Base-by-base conservation (phyloP, 2,329 filamentous ascomycete species). In the Arthroderma uncinatum region DNA sequence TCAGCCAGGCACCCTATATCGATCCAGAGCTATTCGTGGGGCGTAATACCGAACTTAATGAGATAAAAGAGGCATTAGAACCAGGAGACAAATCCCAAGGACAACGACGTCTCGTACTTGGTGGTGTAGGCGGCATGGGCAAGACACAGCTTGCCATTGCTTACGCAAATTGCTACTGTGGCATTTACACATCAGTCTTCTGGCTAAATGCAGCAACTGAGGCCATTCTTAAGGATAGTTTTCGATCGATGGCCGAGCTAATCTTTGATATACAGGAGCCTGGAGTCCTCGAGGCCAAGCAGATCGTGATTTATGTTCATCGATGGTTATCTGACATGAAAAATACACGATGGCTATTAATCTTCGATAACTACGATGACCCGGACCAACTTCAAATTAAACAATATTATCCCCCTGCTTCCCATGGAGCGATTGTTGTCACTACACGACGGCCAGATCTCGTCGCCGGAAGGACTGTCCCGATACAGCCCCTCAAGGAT, bases 341-440 rank as follows among this genome's bases (percentile, higher is more conserved):
- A 5, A 65, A 64, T 48, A 56, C 58, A 1, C 47, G 62, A 33
- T 69, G 63, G 68, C 60, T 68, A 19, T 58, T 69, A 14, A 64
- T 68, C 37, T 65, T 66, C 54, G 65, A 70, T 28, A 69, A 68
- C 36, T 59, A 65, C 33, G 64, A 69, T 39, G 60, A 62, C 56
- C 44, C 44, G 4, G 21, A 12, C 2, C 2, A 48, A 6, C 21
- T 21, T 48, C 4, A 21, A 21, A 48, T 48, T 64, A 67, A 53
- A 59, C 53, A 62, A 57, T 71, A 66, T 54, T 65, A 71, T 25
- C 67, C 66, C 8, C 56, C 60, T 10, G 59, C 66, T 1, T 60
- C 74, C 47, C 71, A 76, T 57, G 74, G 74, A 14, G 69, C 70
- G 1, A 67, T 78, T 50, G 63, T 78, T 16, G 66, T 77, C 21